Evolutionary conservation across 306 rosid species (phyloP), one percentile per base, ranked within the genome.

Genomic region (Rubus parviflorus): DNA sequence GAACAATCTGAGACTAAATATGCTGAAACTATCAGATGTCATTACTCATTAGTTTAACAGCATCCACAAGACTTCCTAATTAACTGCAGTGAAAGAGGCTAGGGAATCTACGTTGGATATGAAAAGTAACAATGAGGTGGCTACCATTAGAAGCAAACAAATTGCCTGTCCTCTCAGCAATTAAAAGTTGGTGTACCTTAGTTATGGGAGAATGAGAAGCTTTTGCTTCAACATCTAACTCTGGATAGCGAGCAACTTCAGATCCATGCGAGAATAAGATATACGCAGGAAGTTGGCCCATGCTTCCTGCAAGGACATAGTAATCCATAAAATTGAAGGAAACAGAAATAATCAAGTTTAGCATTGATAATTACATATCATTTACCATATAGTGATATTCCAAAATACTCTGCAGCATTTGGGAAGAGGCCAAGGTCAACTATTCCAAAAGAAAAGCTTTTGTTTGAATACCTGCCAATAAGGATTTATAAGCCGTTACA

Each of bases 361-460:
- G 42, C 15, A 38, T 37, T 65, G 4, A 2, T 40, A 7, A 0
- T 9, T 5, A 7, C 38, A 11, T 52, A 70, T 43, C 40, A 78
- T 53, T 54, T 90, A 92, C 97, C 97, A 63, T 91, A 86, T 41
- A 94, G 86, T 64, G 91, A 90, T 76, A 94, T 88, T 82, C 97
- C 97, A 79, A 92, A 89, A 35, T 85, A 85, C 70, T 80, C 92
- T 8, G 97, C 97, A 70, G 93, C 96, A 75, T 90, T 95, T 75
- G 98, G 98, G 86, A 95, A 95, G 81, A 95, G 88, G 42, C 98
- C 97, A 68, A 95, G 92, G 79, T 92, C 93, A 87, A 95, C 89
- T 76, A 88, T 86, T 81, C 93, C 98, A 83, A 92, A 92, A 57
- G 97, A 90, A 38, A 95, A 86, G 70, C 71, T 87, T 88, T 87